Conservation (phyloP, 1,284 basidiomycete genomes). For the Blastosporella zonata region DNA sequence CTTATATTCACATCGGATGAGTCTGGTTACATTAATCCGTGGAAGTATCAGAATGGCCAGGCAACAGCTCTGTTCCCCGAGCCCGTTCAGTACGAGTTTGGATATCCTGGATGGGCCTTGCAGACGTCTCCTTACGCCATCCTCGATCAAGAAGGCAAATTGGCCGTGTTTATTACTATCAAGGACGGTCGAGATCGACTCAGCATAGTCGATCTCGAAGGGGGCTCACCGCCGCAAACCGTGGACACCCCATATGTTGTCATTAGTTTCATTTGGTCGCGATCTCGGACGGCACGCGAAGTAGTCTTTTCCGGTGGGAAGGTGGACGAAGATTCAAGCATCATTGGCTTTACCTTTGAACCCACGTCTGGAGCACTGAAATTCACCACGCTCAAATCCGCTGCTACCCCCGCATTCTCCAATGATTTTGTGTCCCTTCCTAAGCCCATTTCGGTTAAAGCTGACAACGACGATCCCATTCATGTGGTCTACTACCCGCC, state of each 20-base stretch:
- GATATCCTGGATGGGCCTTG: constrained; percentile 54
- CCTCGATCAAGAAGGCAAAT: constrained; percentile 39
- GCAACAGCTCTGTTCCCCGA: constrained; percentile 42
- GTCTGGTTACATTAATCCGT: constrained; percentile 72
- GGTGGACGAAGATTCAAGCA: constrained; percentile 35
- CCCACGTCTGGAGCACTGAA: constrained; percentile 12
- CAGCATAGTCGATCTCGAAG: constrained; percentile 43
- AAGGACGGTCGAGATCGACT: constrained; percentile 49
- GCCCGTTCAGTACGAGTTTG: constrained; percentile 57
- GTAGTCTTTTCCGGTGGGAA: constrained; percentile 46
- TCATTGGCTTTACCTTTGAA: constrained; percentile 37
- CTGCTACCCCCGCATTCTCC: constrained; percentile 23
- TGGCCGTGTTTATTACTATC: constrained; percentile 45
- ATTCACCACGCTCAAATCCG: constrained; percentile 32
- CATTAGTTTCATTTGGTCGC: constrained; percentile 37
- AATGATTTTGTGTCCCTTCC: constrained; percentile 41
- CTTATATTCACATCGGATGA: constrained; percentile 70
- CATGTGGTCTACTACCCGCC: constrained; percentile 65
- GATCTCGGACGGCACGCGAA: constrained; percentile 31
- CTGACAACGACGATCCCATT: constrained; percentile 37
- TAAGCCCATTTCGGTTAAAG: constrained; percentile 40
- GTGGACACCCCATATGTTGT: constrained; percentile 48
- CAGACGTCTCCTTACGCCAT: constrained; percentile 49
- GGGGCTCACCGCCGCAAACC: constrained; percentile 26
- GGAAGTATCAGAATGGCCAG: constrained; percentile 41